Percentiles rank a stretch among this genome's conserved stretches.
Evolutionary conservation across 345 rosid species (phyloP).

Genomic region (Raphanus sativus): DNA sequence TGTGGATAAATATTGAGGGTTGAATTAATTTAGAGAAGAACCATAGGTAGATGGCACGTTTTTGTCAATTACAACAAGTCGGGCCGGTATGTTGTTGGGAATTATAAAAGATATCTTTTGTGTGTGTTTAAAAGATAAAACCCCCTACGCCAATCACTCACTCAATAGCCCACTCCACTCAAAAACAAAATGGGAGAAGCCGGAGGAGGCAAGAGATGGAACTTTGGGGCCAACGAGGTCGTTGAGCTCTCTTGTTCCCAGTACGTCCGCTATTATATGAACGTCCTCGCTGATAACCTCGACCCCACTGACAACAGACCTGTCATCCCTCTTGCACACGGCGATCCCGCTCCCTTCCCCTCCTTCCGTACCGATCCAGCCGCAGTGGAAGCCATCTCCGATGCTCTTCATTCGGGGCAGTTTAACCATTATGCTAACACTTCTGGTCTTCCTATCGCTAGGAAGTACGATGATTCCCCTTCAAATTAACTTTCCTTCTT

Average conservation of each 20-base stretch:
- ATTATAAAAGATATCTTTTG: neutral
- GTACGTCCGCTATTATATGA: slow-evolving; percentile 29
- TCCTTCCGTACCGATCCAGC: slow-evolving; percentile 40
- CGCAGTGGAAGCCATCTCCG: slow-evolving; percentile 52
- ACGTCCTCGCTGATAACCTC: slow-evolving; percentile 23
- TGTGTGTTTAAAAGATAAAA: neutral
- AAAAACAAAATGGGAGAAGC: slow-evolving; percentile 29
- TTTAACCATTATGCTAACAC: slow-evolving; percentile 46
- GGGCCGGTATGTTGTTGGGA: no score
- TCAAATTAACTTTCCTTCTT: neutral
- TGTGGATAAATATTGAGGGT: no score
- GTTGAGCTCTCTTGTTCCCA: slow-evolving; percentile 8
- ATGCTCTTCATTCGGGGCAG: slow-evolving; percentile 45
- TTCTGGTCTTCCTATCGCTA: slow-evolving; percentile 49
- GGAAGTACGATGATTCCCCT: slow-evolving; percentile 42
- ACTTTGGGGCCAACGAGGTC: slow-evolving; percentile 20
- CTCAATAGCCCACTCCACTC: neutral
- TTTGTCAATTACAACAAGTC: neutral
- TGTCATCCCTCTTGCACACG: slow-evolving; percentile 46
- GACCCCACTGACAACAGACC: slow-evolving; percentile 37
- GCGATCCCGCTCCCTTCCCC: slow-evolving; percentile 55
- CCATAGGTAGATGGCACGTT: neutral
- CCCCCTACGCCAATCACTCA: neutral
- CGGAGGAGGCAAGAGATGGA: slow-evolving; percentile 14
- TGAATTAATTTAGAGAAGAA: no score